These are phyloP conservation scores for Clonostachys chloroleuca DNA, from an alignment of 2,329 filamentous ascomycete genomes.

Conservation along the genomic window DNA sequence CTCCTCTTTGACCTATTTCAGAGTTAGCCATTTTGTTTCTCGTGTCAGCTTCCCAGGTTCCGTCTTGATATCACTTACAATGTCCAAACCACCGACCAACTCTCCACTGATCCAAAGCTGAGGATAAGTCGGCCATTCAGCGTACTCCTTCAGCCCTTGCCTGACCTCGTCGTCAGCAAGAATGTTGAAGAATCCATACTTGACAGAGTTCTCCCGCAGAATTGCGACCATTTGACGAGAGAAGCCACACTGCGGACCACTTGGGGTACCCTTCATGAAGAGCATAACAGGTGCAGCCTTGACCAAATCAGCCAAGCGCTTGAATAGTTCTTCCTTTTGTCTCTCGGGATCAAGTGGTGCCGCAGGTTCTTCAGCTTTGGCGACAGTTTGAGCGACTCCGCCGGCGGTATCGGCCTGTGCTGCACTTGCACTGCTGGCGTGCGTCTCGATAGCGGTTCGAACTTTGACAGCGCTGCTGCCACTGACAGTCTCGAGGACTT, in stretches of 20 bases:
- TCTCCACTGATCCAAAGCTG: constrained; percentile 92
- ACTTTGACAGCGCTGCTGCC: constrained; percentile 88
- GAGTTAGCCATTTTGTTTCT: background rate
- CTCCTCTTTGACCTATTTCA: constrained; percentile 81
- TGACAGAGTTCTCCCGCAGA: constrained; percentile 82
- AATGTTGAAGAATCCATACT: constrained; percentile 99
- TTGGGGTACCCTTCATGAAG: constrained; percentile 97
- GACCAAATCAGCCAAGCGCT: constrained; percentile 77
- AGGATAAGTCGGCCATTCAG: constrained; percentile 98
- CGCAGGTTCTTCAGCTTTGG: constrained; percentile 23
- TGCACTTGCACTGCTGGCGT: constrained; percentile 50
- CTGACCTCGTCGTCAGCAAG: constrained; percentile 95
- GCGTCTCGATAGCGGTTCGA: constrained; percentile 77
- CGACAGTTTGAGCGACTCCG: constrained; percentile 27
- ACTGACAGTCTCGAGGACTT: constrained; percentile 79
- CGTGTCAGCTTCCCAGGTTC: background rate
- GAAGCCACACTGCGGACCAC: constrained; percentile 85
- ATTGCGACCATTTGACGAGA: constrained; percentile 84
- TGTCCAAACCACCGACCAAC: constrained; percentile 89
- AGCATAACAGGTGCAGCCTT: constrained; percentile 97
- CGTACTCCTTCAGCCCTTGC: constrained; percentile 92
- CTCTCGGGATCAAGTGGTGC: constrained; percentile 43
- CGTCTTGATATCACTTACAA: constrained; percentile 56
- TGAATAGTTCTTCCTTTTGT: constrained; percentile 80
- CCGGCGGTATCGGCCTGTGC: constrained; percentile 23